Conservation (phyloP, 169 alveolate genomes). For the Plasmodium billcollinsi region DNA sequence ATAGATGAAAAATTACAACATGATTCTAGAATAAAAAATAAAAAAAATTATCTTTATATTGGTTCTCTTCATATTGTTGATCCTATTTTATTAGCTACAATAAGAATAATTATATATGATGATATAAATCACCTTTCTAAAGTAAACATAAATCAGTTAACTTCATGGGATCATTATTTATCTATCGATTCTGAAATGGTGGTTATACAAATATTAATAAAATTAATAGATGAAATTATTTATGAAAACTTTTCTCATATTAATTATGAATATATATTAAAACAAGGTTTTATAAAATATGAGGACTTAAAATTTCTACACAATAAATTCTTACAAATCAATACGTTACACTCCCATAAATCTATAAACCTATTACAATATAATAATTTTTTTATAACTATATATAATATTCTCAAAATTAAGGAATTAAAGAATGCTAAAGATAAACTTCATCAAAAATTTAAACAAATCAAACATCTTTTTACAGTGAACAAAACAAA, state of each 20-base stretch:
- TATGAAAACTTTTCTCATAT: constrained; percentile 58
- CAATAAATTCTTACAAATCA: constrained; percentile 66
- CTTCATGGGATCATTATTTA: constrained; percentile 46
- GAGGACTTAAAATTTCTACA: constrained; percentile 51
- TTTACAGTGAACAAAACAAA: neutral
- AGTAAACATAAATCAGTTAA: constrained; percentile 29
- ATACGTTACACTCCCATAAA: constrained; percentile 66
- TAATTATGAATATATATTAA: constrained; percentile 70
- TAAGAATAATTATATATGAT: constrained; percentile 56
- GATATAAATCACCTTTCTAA: constrained; percentile 55
- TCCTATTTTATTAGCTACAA: constrained; percentile 66
- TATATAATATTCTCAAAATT: constrained; percentile 53
- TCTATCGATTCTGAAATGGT: constrained; percentile 53
- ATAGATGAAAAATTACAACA: constrained; percentile 65
- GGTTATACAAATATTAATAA: constrained; percentile 53
- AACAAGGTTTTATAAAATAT: constrained; percentile 46
- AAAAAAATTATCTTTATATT: constrained; percentile 49
- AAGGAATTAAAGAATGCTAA: constrained; percentile 58
- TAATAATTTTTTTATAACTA: constrained; percentile 55
- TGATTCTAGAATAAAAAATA: constrained; percentile 16
- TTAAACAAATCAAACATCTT: constrained; percentile 30
- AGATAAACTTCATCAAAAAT: constrained; percentile 16
- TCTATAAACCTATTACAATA: constrained; percentile 21
- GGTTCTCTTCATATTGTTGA: constrained; percentile 51
- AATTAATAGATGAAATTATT: constrained; percentile 70